phyloP scores from a whole-genome alignment of 768 basidiomycete species.

The Hypholoma fasciculare region DNA sequence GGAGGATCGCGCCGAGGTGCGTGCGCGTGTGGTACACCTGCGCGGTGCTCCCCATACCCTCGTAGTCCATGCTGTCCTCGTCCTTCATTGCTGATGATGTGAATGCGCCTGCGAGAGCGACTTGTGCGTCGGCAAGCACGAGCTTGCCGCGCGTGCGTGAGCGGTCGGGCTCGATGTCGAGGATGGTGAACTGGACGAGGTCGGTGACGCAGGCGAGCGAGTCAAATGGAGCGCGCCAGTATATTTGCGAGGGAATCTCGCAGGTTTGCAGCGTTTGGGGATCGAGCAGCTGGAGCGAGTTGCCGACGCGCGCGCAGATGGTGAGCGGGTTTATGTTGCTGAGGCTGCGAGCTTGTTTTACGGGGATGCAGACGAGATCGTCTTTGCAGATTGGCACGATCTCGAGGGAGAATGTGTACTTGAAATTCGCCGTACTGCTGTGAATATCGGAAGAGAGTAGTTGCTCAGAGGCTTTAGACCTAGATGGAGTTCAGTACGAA shows the following conservation, averaged over 20 bases:
- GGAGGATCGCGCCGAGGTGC: slow-evolving; percentile 87
- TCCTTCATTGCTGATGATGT: slow-evolving; percentile 48
- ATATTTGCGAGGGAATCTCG: slow-evolving; percentile 76
- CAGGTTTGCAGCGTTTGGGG: slow-evolving; percentile 81
- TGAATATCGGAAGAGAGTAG: slow-evolving; percentile 92
- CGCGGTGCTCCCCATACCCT: slow-evolving; percentile 55
- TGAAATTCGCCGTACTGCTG: slow-evolving; percentile 91
- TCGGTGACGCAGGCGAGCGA: slow-evolving; percentile 81
- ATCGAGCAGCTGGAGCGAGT: slow-evolving; percentile 89
- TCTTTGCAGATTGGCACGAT: slow-evolving; percentile 98
- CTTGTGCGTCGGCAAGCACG: slow-evolving; percentile 82
- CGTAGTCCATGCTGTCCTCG: slow-evolving; percentile 63
- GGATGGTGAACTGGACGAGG: slow-evolving; percentile 91
- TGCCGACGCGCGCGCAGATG: slow-evolving; percentile 89
- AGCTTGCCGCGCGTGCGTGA: slow-evolving; percentile 65
- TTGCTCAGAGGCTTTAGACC: slow-evolving; percentile 93
- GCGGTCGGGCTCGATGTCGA: slow-evolving; percentile 87
- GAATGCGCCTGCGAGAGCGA: slow-evolving; percentile 83
- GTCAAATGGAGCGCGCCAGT: slow-evolving; percentile 93
- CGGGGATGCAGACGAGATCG: slow-evolving; percentile 89
- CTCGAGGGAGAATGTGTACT: slow-evolving; percentile 97
- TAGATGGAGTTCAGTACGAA: slow-evolving; percentile 25
- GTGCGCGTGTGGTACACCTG: slow-evolving; percentile 96
- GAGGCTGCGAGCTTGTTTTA: slow-evolving; percentile 76
- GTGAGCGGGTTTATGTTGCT: slow-evolving; percentile 89